Percentiles rank a stretch among this genome's conserved stretches.
Evolutionary conservation across 306 rosid genomes (phyloP).

Genomic region (Sophora flavescens): DNA sequence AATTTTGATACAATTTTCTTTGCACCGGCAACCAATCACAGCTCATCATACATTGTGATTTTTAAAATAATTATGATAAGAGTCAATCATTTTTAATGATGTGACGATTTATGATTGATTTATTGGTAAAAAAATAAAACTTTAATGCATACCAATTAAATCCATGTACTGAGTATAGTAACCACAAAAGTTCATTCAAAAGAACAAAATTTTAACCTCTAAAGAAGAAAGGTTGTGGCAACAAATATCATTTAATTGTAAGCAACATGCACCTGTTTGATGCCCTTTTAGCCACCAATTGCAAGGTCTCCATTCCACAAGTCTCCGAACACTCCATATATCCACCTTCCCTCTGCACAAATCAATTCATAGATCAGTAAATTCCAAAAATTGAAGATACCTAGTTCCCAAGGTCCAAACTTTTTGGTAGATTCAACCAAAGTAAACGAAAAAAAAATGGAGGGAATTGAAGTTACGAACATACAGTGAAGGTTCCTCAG

Average conservation of each 20-base stretch:
- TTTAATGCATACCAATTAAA: too few species aligned
- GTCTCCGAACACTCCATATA: conserved; percentile 84
- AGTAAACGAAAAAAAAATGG: not conserved
- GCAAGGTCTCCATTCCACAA: conserved; percentile 91
- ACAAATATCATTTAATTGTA: conserved; percentile 1
- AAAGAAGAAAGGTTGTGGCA: not conserved
- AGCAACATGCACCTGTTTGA: conserved; percentile 58
- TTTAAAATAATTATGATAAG: not conserved
- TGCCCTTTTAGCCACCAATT: conserved; percentile 85
- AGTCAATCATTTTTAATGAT: too few species aligned
- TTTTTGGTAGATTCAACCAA: not conserved
- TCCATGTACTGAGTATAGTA: not conserved
- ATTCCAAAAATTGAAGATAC: conserved; percentile 19
- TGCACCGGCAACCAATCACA: too few species aligned
- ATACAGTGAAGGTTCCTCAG: conserved; percentile 53
- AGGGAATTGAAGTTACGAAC: conserved; percentile 34
- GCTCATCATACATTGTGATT: too few species aligned
- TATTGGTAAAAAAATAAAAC: too few species aligned
- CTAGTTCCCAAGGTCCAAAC: conserved; percentile 33
- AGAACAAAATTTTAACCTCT: not conserved
- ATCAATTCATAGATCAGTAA: conserved; percentile 38
- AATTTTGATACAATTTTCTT: too few species aligned
- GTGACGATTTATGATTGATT: too few species aligned
- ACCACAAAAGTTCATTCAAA: conserved; percentile 11
- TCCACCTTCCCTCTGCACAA: conserved; percentile 61